Evolutionary conservation across 345 rosid species (phyloP), one percentile per base, ranked within the genome.

Genomic region (Microcos paniculata): DNA sequence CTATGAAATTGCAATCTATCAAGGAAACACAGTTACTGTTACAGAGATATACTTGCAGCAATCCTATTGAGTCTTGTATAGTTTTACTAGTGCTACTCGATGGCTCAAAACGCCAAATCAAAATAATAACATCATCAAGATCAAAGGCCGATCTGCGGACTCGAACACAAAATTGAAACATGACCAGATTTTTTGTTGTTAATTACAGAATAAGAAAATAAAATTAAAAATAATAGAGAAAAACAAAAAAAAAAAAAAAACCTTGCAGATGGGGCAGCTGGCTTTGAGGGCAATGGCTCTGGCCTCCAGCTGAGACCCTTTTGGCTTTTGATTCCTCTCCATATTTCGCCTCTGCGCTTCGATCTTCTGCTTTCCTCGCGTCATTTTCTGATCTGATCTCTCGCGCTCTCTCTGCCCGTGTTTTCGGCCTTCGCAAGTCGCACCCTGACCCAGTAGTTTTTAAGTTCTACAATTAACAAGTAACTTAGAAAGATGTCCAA

Each of bases 311-410:
- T 90, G 92, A 62, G 95, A 90, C 0, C 92, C 95, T 62, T 88
- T 90, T 1, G 63, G 0, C 78, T 87, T 90, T 80, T 86, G 91
- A 78, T 88, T 90, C 85, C 40, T 87, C 89, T 90, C 92, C 3
- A 92, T 89, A 72, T 89, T 90, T 77, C 46, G 78, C 67, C 18
- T 89, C 81, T 89, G 95, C 23, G 95, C 95, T 71, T 90, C 95
- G 38, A 90, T 90, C 91, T 90, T 90, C 88, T 90, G 95, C 83
- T 89, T 90, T 48, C 95, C 95, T 75, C 95, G 76, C 59, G 95
- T 89, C 95, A 90, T 90, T 82, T n/a, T n/a, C n/a, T n/a, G n/a
- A n/a, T 77, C 84, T 73, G 69, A 42, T 79, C 30, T 28, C 66
- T 1, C 31, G 12, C 63, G 30, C 65, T 61, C 42, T 10, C 65